Evolutionary conservation across 2,329 filamentous ascomycete genomes (phyloP).

Genomic region (Botryosphaeria agaves): DNA sequence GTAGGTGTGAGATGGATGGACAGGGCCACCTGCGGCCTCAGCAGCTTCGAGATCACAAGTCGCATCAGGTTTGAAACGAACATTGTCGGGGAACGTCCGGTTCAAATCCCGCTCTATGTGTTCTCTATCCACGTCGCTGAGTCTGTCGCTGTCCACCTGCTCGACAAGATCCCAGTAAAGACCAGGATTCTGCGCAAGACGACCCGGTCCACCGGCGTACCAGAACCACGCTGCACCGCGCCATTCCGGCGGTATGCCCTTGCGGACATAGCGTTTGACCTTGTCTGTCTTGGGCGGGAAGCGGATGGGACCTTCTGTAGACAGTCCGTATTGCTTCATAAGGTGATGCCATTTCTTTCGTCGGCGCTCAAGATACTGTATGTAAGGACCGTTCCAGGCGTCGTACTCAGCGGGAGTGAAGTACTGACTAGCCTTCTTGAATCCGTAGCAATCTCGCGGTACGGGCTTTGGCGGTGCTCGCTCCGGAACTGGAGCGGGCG

Average conservation of each 20-base stretch:
- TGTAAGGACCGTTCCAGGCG: conserved; percentile 60
- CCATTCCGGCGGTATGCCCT: conserved; percentile 87
- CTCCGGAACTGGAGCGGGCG: conserved; percentile 2
- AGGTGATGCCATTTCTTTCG: conserved; percentile 68
- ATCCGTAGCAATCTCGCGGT: conserved; percentile 70
- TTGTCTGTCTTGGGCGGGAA: conserved; percentile 72
- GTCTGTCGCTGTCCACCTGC: conserved; percentile 42
- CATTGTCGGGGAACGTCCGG: conserved; percentile 86
- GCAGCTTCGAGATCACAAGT: conserved; percentile 9
- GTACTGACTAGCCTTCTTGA: conserved; percentile 74
- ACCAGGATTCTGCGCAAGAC: conserved; percentile 57
- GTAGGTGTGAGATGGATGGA: conserved; percentile 11
- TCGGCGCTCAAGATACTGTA: conserved; percentile 54
- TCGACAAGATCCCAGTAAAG: conserved; percentile 57
- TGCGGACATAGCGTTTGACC: conserved; percentile 77
- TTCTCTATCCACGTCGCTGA: conserved; percentile 61
- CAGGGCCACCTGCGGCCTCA: conserved; percentile 18
- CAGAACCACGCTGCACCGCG: conserved; percentile 95
- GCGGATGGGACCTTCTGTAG: conserved; percentile 50
- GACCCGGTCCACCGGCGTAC: conserved; percentile 74
- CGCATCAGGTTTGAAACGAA: conserved; percentile 61
- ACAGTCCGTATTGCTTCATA: conserved; percentile 58
- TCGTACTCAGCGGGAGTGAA: conserved; percentile 65
- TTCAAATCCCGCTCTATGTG: conserved; percentile 89
- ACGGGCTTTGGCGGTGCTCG: conserved; percentile 8